Conservation (phyloP, 441 rosid genomes). For the Geranium incanum region DNA sequence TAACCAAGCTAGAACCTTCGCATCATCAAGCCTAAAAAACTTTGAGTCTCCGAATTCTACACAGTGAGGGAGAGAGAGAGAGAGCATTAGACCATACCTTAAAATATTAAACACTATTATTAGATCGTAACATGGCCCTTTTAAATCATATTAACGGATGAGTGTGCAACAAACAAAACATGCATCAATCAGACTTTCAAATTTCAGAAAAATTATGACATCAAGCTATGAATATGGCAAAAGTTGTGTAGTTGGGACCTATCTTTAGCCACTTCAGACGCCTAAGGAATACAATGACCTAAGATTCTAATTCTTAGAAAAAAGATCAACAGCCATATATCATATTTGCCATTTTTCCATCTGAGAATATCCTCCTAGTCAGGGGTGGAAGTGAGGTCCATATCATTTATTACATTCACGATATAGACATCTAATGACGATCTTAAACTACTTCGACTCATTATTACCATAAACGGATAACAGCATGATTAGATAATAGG, state of each 20-base stretch:
- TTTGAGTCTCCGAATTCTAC: slow-evolving; percentile 70
- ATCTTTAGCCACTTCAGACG: neutral
- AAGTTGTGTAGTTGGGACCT: neutral
- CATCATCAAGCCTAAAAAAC: slow-evolving; percentile 76
- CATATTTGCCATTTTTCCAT: too few relatives aligned
- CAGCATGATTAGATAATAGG: neutral
- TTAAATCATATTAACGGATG: neutral
- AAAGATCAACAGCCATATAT: too few relatives aligned
- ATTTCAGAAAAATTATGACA: too few relatives aligned
- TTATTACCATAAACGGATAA: neutral
- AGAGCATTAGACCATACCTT: neutral
- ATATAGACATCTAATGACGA: neutral
- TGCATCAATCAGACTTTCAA: neutral
- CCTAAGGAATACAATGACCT: too few relatives aligned
- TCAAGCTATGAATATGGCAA: neutral
- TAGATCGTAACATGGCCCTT: neutral
- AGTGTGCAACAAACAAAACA: too few relatives aligned
- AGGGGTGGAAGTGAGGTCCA: neutral
- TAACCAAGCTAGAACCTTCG: slow-evolving; percentile 76
- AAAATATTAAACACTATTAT: too few relatives aligned
- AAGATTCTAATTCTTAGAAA: too few relatives aligned
- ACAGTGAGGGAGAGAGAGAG: slow-evolving; percentile 14
- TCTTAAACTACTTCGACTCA: neutral
- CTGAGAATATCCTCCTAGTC: neutral
- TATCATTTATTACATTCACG: neutral